Base-by-base conservation (phyloP, 768 basidiomycete species). In the Tephrocybe sp. region DNA sequence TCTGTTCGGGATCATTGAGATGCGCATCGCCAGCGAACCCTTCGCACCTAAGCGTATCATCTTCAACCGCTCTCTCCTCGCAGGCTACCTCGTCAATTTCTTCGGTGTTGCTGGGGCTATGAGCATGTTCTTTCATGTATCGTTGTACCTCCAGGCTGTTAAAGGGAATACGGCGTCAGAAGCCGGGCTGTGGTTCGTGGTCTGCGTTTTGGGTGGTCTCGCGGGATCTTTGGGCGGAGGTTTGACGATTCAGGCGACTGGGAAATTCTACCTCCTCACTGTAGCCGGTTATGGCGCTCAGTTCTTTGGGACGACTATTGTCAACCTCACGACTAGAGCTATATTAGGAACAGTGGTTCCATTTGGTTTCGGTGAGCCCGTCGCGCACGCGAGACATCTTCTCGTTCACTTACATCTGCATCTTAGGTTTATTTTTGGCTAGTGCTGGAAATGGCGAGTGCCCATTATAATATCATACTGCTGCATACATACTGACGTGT, bases 141-240 rank as follows among this genome's bases (percentile, higher is more conserved):
- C 83, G 4, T 63, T 85, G 19, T 84, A 80, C 57, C 61, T 82
- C 34, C 84, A 86, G 60, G 83, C 80, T 0, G 82, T 83, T 6
- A 65, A 68, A 28, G 69, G 71, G 1, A 70, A 71, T 47, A 67
- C 71, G 9, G 76, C 83, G 3, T 69, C 75, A 0, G 64, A 75
- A 55, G 76, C 78, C 1, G 79, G 84, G 2, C 51, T 81, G 25
- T 78, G 74, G 69, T 68, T 86, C 6, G 61, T 85, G 15, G 67
- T 82, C 12, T 60, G 63, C 3, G 74, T 84, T 18, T 41, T 76
- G n/a, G 72, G 67, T 6, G 72, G 70, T 7, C 71, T 83, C 5
- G 27, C 57, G 0, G 84, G 83, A 1, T 80, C 79, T 37, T 65
- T 85, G 4, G 40, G 51, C 6, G 75, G 78, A 1, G 84, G 84